Evolutionary conservation across 805 yeast species (phyloP), one percentile per base, ranked within the genome.

Genomic region (Candida manassasensis): DNA sequence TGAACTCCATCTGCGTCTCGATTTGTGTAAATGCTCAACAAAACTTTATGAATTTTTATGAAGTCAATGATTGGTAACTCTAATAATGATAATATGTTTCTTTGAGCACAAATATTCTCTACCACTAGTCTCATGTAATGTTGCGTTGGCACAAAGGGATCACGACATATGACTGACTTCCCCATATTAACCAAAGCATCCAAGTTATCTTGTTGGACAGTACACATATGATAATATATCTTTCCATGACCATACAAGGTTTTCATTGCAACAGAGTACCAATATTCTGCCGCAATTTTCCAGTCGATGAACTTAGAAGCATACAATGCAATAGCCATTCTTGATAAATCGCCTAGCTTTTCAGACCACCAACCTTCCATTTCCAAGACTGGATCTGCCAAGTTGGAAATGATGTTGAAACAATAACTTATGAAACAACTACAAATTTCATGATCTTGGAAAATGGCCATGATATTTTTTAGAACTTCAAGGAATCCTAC

Each of bases 291-390:
- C 38, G 86, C 74, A 13, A 79, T 57, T 53, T 84, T 83, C 96
- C 96, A 86, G 56, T 86, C 95, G 44, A 84, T 83, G 52, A 75
- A 81, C 34, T 82, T 74, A 2, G 88, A 80, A 6, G 88, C 81
- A 48, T 84, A 84, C 28, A 85, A 62, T 0, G 94, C 93, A 46
- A 86, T 84, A 8, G 94, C 90, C 88, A 86, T 84, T 51, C 95
- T 64, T 22, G 90, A 81, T 44, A 86, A 62, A 53, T 86, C 96
- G 22, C 95, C 96, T 34, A 86, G 59, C 50, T 87, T 82, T 55
- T 86, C 95, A 19, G 79, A 72, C 96, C 96, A 86, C 73, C 79
- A 75, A 21, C 79, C 79, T 53, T 74, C 79, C 70, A 75, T 73
- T 40, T 75, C 79, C 25, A 74, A 55, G 4, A 66, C 61, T 1